Base-by-base conservation (phyloP, 257 asterid species). In the Petrea volubilis region DNA sequence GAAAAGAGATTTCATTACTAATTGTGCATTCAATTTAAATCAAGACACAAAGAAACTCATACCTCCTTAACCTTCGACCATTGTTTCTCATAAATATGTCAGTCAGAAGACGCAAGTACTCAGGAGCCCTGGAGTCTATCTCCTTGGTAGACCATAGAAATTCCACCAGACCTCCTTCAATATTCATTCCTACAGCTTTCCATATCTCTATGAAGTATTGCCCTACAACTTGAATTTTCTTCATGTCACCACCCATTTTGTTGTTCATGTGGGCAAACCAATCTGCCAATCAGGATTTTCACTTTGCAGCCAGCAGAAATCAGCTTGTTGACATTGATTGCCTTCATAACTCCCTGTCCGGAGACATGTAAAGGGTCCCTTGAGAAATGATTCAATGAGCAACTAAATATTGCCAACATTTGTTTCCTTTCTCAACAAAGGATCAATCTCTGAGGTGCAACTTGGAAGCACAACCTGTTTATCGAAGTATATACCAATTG, bases 111-210 rank as follows among this genome's bases (percentile, higher is more conserved):
- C 96, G 97, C 97, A 96, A 93, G 82, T 93, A 93, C 68, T 90
- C 98, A 13, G 77, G 83, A 52, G 93, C 85, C 78, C 90, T 74
- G 17, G 88, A 70, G 78, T 84, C 84, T 57, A 93, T 93, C 86
- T 93, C 98, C 41, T 90, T 79, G 21, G 97, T 90, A 69, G 98
- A 90, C 98, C 98, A 93, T 27, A 93, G 31, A 76, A 93, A 93
- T 68, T 93, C 98, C 24, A 93, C 97, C 67, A 81, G 88, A 52
- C 87, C 91, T 23, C 84, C 90, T 17, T 93, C 95, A 24, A 84
- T 70, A 77, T 90, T 81, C 98, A 93, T 85, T 24, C 98, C 98
- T 6, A 84, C 86, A 70, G 95, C 96, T 72, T 88, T 93, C 98
- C 96, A 93, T 53, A 90, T 90, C 81, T 93, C 98, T 61, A 93